Base-by-base conservation (phyloP, 108 stramenopile genomes). In the Stephanodiscus triporus region DNA sequence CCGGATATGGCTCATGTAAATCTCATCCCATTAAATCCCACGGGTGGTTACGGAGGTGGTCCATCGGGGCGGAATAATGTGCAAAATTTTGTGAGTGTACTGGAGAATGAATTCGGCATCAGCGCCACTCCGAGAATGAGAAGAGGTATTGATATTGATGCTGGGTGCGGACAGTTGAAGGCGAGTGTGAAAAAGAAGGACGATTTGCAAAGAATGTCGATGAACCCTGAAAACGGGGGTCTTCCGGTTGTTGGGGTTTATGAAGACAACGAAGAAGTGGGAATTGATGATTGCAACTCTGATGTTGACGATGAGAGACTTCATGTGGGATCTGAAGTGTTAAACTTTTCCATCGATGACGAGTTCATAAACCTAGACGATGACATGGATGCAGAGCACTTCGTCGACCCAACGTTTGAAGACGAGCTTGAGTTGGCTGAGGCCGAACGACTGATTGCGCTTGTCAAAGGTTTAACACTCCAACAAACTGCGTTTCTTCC, bases 91-190 rank as follows among this genome's bases (percentile, higher is more conserved):
- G 80, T 85, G 6, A 66, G 76, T 11, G 88, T 89, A 30, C 63
- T 96, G 65, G 78, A 86, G 72, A 73, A 81, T 23, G 84, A 89
- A 30, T 94, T 87, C 72, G 80, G 91, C 0, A 75, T 96, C 22
- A 55, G 82, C 38, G 84, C 88, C 32, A 96, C 96, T n/a, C 88
- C 90, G 6, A 84, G 97, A 43, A 95, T 97, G 62, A 87, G 98
- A 61, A 80, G 98, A n/a, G 98, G 98, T 16, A 97, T 99, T 70
- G 98, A 99, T 84, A 97, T 99, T 66, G 88, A 97, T 73, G 98
- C 98, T 37, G 98, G 98, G 26, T 99, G 98, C 85, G 98, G 98
- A 9, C 98, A 99, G 73, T 88, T 99, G 50, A 98, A 87, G 20
- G 83, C 91, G 24, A 82, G 95, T 49, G 80, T 80, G 26, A 87